Evolutionary conservation across 176 grass and related monocot genomes (phyloP), one percentile per base, ranked within the genome.

Genomic region (Melocanna baccifera): DNA sequence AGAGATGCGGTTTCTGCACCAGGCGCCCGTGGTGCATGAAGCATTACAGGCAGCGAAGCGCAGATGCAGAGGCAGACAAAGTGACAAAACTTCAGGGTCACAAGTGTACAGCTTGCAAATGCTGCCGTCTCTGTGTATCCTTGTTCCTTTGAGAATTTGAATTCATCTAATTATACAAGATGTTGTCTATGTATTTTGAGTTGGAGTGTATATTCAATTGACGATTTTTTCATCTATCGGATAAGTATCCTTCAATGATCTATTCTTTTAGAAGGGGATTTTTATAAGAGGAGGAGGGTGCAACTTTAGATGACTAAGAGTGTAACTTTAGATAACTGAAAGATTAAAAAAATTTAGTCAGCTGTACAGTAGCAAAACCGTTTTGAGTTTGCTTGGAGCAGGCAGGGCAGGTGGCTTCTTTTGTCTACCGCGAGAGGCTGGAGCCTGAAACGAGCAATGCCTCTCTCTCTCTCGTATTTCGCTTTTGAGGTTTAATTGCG

Each of bases 31-130:
- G 52, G 43, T 73, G 55, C 75, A 25, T 34, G 65, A 34, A 9
- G 68, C 69, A 5, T 6, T 22, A 18, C 32, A 32, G 32, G 32
- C 78, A 7, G 48, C 58, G 28, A 13, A 12, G 47, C 45, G 46
- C 87, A 34, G 78, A 68, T 3, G 71, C 82, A 83, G 67, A 79
- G 9, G 76, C 70, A 62, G 82, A 79, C 79, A 87, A 72, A 78
- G 79, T 71, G 78, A 77, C 71, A 82, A 72, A 41, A 48, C 57
- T 45, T 58, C 22, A 50, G 88, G 39, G 79, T 86, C 84, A 90
- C 88, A 42, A 81, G 62, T 59, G 26, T 40, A 57, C 61, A 22
- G 22, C 71, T 67, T 37, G 57, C 40, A 16, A 66, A 64, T 39
- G 32, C 53, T 46, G 68, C 58, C 47, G 34, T 4, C 53, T 86